Conservation (phyloP, 2,329 filamentous ascomycete species). For the Fusarium avenaceum region DNA sequence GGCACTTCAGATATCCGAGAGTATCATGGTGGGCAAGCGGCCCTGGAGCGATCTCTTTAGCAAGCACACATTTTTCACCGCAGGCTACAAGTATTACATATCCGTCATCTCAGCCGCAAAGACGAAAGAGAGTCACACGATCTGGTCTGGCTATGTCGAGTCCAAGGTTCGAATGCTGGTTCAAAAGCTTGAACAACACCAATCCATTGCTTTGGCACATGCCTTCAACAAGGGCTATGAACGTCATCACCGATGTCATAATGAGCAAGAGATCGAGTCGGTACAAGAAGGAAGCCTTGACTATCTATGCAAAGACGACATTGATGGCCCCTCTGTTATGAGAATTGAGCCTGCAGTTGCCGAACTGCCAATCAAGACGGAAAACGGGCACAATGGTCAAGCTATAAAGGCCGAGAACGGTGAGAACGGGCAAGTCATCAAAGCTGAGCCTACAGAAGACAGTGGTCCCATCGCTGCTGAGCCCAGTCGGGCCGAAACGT, state of each 20-base stretch:
- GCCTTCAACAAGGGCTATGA: conserved; percentile 96
- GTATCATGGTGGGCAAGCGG: conserved; percentile 81
- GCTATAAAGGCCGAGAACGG: conserved; percentile 55
- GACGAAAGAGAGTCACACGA: conserved; percentile 84
- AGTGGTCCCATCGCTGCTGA: background rate
- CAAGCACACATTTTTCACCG: conserved; percentile 93
- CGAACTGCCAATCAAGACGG: conserved; percentile 58
- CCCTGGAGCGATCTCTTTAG: conserved; percentile 90
- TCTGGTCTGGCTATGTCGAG: conserved; percentile 93
- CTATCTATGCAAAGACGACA: conserved; percentile 57
- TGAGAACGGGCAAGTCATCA: conserved; percentile 41
- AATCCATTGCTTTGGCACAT: conserved; percentile 84
- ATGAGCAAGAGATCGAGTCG: conserved; percentile 64
- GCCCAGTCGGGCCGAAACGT: conserved; percentile 52
- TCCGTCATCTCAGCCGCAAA: conserved; percentile 86
- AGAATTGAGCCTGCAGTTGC: conserved; percentile 34
- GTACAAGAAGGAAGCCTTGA: conserved; percentile 68
- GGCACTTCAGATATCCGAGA: conserved; percentile 81
- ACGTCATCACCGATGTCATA: conserved; percentile 78
- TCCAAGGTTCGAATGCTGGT: conserved; percentile 92
- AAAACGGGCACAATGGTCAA: conserved; percentile 58
- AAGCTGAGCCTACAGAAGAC: conserved; percentile 27
- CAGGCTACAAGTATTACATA: conserved; percentile 95
- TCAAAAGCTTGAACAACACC: conserved; percentile 82
- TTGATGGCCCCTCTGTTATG: conserved; percentile 54